Base-by-base conservation (phyloP, 1,139 yeast genomes). In the Yamadazyma pseudoaaseri region DNA sequence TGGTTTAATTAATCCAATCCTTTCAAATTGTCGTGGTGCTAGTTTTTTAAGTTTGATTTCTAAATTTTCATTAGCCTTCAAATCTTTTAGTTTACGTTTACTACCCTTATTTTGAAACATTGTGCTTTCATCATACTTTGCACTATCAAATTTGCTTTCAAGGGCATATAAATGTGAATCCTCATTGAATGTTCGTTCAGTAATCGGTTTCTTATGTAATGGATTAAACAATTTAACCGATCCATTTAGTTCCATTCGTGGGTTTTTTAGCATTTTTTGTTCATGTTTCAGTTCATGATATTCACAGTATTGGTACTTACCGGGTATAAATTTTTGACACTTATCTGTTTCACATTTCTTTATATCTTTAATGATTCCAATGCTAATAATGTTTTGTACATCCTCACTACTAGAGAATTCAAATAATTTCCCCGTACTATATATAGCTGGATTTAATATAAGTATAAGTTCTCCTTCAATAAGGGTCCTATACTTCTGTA, bases 191-290 rank as follows among this genome's bases (percentile, higher is more conserved):
- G 49, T 56, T 12, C 44, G 46, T 35, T 55, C 44, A 9, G 20
- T 18, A 18, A 7, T 18, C 20, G 20, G 9, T 30, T 47, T 48
- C 11, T 29, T 29, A 14, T 29, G 32, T 9, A 10, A 6, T 0
- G 72, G 73, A 2, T 70, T 60, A 45, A 59, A 58, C 57, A 64
- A 47, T 40, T 76, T 66, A 16, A 73, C 71, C 33, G 76, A 69
- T 3, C 86, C 81, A 46, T 79, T 84, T 35, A 89, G 65, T 55
- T 87, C 96, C 70, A 86, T 76, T 45, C 97, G 65, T 38, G 76
- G 68, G 7, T 46, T 46, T 38, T 46, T 45, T 16, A 46, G 37
- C 22, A 46, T 36, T 24, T 45, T 41, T 22, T 38, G 39, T 16
- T 46, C 50, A 12, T 43, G 39, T 28, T 33, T 41, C 15, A 36